phyloP scores from a whole-genome alignment of 768 basidiomycete species.

The Tephrocybe sp. region DNA sequence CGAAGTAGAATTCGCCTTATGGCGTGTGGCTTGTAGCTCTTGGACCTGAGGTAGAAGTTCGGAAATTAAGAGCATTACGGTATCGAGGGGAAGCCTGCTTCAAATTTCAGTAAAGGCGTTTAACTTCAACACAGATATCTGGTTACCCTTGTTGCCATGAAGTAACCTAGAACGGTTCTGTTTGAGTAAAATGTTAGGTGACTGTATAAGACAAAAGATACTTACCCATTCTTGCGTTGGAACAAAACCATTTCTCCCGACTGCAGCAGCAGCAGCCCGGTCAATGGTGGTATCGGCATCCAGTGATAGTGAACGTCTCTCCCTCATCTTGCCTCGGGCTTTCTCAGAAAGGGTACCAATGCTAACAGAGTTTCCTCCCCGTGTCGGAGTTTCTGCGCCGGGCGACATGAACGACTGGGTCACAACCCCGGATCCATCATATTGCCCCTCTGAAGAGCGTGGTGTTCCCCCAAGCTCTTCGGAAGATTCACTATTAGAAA shows the following conservation, averaged over 20 bases:
- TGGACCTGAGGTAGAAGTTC: conserved; percentile 86
- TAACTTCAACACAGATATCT: background rate
- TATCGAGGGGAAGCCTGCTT: conserved; percentile 79
- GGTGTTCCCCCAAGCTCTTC: conserved; percentile 17
- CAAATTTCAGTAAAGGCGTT: background rate
- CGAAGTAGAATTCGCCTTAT: conserved; percentile 59
- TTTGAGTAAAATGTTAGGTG: background rate
- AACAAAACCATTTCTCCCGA: conserved; percentile 89
- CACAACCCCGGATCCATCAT: conserved; percentile 30
- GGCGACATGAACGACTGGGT: conserved; percentile 43
- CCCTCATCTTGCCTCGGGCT: conserved; percentile 87
- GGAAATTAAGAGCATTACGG: conserved; percentile 82
- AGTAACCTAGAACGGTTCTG: conserved; percentile 50
- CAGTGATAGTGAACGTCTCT: conserved; percentile 56
- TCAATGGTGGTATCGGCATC: conserved; percentile 56
- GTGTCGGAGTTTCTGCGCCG: conserved; percentile 33
- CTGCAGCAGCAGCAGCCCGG: conserved; percentile 59
- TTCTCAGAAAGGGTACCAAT: conserved; percentile 82
- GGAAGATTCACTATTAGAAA: conserved; percentile 15
- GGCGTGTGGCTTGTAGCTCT: conserved; percentile 67
- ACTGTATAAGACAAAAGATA: conserved; percentile 21
- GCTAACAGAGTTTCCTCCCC: conserved; percentile 23
- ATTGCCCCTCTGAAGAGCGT: conserved; percentile 14
- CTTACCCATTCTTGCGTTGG: conserved; percentile 95
- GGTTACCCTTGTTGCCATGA: conserved; percentile 95